Base-by-base conservation (phyloP, 2,329 filamentous ascomycete genomes). In the Sporothrix curviconia region DNA sequence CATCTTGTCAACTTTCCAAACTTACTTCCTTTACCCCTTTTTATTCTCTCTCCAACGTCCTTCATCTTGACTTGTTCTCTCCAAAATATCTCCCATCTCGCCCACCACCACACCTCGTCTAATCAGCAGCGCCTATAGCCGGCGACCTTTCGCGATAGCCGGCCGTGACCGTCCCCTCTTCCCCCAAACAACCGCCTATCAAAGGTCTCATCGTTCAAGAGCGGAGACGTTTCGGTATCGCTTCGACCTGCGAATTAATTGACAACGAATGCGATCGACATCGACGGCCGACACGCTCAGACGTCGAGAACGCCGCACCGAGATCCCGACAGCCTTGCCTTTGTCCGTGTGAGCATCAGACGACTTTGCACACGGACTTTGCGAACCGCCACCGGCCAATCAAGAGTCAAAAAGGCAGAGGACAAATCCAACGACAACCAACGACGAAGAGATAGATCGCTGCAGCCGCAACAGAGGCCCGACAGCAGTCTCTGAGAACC, bases 161-260 rank as follows among this genome's bases (percentile, higher is more conserved):
- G n/a, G n/a, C n/a, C n/a, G n/a, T n/a, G n/a, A n/a, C n/a, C n/a
- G n/a, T n/a, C n/a, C n/a, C n/a, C n/a, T n/a, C n/a, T 4, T 5
- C 34, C 34, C n/a, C 43, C 43, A 3, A 34, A 34, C 30, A 36
- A 50, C 15, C 30, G 46, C 30, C 46, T 24, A 50, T 50, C 46
- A 22, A 34, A 36, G 49, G 47, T 39, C 47, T 51, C 34, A 39
- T 34, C 22, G n/a, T n/a, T n/a, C n/a, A n/a, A 25, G 19, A 9
- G 47, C 47, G 47, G 47, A 51, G 49, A 51, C 49, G 34, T 39
- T 39, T 39, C 49, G 49, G 49, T 15, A 19, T 39, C 34, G n/a
- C 30, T 24, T 9, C 17, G 32, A 50, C 47, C 32, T 17, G 19
- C 19, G 47, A 50, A 50, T 37, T 37, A 25, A 24, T 28, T 14